Percentiles rank a stretch among this genome's conserved stretches.
These are phyloP conservation scores for Limnomonas spitsbergensis DNA, from an alignment of 139 green algal genomes.

Conservation along the genomic window DNA sequence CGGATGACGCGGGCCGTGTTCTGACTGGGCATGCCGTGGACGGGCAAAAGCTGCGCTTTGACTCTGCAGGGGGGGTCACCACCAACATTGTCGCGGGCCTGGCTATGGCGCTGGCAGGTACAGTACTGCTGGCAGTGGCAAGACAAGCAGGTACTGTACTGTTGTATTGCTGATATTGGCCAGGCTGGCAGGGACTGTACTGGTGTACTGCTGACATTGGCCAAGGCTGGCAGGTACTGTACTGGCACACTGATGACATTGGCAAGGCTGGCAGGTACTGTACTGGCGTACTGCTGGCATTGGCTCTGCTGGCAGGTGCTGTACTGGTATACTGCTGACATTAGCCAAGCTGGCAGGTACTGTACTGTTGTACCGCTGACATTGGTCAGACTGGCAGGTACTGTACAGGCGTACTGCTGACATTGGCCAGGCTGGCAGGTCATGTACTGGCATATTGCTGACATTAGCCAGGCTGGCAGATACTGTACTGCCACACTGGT, in stretches of 20 bases:
- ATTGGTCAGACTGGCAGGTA: no score
- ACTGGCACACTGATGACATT: no score
- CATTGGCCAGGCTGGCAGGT: no score
- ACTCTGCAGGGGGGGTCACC: conserved; percentile 23
- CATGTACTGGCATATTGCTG: no score
- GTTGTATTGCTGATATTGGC: not conserved
- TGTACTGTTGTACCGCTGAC: not conserved
- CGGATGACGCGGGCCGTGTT: not conserved
- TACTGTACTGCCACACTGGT: no score
- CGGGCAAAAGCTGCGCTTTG: conserved; percentile 28
- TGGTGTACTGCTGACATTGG: no score
- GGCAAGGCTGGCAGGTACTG: no score
- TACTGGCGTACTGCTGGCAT: no score
- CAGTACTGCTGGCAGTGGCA: not conserved
- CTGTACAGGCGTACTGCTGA: no score
- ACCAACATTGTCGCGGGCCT: conserved; percentile 41
- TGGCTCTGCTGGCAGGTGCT: conserved; percentile 30
- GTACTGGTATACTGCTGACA: conserved; percentile 16
- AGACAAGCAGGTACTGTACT: not conserved
- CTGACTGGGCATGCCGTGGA: conserved; percentile 32
- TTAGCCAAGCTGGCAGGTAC: not conserved
- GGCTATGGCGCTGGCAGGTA: conserved; percentile 27
- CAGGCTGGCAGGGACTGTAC: no score
- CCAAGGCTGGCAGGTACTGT: no score
- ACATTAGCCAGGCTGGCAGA: no score